Conservation (phyloP, 495 filamentous ascomycete genomes). For the Durotheca rogersii region DNA sequence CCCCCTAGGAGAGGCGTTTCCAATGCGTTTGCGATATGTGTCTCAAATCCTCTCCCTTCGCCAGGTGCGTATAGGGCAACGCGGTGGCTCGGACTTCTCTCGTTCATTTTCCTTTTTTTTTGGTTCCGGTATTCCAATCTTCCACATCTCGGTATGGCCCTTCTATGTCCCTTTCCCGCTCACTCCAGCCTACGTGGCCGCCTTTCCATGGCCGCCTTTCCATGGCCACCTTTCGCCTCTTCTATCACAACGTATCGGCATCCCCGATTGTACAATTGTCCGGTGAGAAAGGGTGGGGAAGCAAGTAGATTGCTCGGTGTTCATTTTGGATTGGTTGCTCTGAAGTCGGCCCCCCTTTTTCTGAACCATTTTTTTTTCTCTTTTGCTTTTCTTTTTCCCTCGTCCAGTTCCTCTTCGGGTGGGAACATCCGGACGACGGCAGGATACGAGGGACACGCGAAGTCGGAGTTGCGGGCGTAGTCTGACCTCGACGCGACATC, state of each 20-base stretch:
- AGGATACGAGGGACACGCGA: slow-evolving; percentile 1
- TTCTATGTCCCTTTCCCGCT: no score
- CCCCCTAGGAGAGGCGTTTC: slow-evolving; percentile 12
- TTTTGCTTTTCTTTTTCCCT: not conserved
- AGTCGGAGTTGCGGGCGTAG: slow-evolving; percentile 1
- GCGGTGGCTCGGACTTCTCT: slow-evolving; percentile 8
- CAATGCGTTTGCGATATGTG: slow-evolving; percentile 13
- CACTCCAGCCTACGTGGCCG: not conserved
- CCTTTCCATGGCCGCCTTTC: not conserved
- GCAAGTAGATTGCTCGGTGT: no score
- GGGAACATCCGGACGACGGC: not conserved
- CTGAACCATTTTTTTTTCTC: no score
- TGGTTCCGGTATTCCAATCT: not conserved
- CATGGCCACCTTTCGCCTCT: not conserved
- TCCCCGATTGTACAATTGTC: not conserved
- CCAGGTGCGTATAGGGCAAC: slow-evolving; percentile 9
- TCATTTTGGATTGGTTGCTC: not conserved
- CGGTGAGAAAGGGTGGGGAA: no score
- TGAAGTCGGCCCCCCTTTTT: no score
- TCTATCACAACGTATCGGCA: not conserved
- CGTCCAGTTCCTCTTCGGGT: not conserved
- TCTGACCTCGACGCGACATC: slow-evolving; percentile 2
- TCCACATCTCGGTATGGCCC: no score
- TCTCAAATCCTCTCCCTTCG: slow-evolving; percentile 16
- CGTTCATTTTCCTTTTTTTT: not conserved